Evolutionary conservation across 2,329 filamentous ascomycete genomes (phyloP).

Genomic region (Fusarium sp.): DNA sequence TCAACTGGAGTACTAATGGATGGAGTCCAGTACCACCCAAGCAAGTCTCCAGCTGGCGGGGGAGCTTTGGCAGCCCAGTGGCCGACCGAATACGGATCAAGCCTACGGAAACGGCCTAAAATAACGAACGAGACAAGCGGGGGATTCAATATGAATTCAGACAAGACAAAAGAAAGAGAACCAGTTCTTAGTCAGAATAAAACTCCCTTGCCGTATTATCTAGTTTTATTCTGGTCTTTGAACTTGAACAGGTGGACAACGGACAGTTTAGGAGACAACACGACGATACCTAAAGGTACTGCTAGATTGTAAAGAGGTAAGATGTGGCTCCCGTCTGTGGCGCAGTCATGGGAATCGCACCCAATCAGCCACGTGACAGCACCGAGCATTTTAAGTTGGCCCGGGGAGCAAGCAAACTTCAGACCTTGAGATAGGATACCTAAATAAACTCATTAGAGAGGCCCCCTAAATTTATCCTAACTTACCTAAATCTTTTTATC

Average conservation of each 20-base stretch:
- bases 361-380: background rate
- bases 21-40: background rate
- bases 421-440: background rate
- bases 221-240: background rate
- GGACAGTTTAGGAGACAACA: constrained; percentile 4
- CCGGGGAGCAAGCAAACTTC: too few relatives aligned
- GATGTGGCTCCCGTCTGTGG: constrained; percentile 11
- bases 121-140: background rate
- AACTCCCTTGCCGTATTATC: background rate
- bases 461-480: background rate
- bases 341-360: background rate
- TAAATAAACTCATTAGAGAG: background rate
- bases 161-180: background rate
- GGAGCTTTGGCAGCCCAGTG: constrained; percentile 16
- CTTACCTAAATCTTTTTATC: background rate
- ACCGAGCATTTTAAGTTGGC: background rate
- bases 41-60: constrained; percentile 10
- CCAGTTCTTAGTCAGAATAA: background rate
- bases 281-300: constrained; percentile 7
- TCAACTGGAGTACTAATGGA: constrained; percentile 3
- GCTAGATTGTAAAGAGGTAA: background rate
- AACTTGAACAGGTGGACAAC: background rate
- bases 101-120: constrained; percentile 21
- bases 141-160: background rate
- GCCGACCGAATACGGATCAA: constrained; percentile 21